Conservation (phyloP, 1,284 basidiomycete genomes). For the Ceratobasidium sp. region DNA sequence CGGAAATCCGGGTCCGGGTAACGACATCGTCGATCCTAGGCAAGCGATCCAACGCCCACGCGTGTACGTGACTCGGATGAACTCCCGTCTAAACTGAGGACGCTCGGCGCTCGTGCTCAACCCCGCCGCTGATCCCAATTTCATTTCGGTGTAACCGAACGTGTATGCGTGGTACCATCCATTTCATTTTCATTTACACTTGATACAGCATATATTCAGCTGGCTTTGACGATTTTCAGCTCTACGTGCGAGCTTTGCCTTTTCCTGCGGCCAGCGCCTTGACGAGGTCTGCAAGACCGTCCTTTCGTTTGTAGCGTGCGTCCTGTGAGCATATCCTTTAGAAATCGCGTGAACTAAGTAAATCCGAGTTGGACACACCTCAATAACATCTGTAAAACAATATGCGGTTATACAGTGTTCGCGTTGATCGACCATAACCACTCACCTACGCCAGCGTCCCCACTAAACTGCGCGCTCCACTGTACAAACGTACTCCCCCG, state of each 20-base stretch:
- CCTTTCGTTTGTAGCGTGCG: slow-evolving; percentile 43
- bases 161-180: slow-evolving; percentile 5
- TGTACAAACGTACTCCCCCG: slow-evolving; percentile 40
- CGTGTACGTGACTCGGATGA: not conserved
- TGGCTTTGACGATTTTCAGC: not conserved
- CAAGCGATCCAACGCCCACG: too few relatives aligned
- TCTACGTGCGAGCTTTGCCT: slow-evolving; percentile 33
- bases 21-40: slow-evolving; percentile 3
- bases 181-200: not conserved
- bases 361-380: not conserved
- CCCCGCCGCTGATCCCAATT: slow-evolving; percentile 29
- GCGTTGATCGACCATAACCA: not conserved
- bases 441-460: slow-evolving; percentile 40
- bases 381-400: slow-evolving; percentile 23
- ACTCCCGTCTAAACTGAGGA: slow-evolving; percentile 12
- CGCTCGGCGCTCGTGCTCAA: slow-evolving; percentile 18
- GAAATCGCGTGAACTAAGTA: not conserved
- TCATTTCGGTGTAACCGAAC: slow-evolving; percentile 3
- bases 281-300: slow-evolving; percentile 17
- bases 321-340: not conserved
- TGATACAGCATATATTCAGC: not conserved
- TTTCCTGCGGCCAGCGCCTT: slow-evolving; percentile 39
- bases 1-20: slow-evolving; percentile 6
- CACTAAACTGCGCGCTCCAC: slow-evolving; percentile 42
- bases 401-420: not conserved